Evolutionary conservation across 2,329 filamentous ascomycete genomes (phyloP), one percentile per base, ranked within the genome.

Genomic region (Venturia oleaginea): DNA sequence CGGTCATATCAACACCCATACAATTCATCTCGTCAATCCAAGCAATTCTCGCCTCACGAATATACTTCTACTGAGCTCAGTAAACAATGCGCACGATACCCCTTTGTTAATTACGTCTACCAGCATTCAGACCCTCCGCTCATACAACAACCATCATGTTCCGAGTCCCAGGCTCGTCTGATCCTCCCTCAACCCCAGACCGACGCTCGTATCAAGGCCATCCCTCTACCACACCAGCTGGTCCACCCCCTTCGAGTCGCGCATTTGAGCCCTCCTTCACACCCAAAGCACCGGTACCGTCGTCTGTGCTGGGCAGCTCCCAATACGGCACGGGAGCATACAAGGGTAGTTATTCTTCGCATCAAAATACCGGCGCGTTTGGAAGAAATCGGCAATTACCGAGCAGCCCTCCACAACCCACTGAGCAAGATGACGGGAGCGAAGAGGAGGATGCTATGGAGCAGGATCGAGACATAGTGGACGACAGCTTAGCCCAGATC

Each of bases 141-240:
- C 51, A 19, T 32, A n/a, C 51, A 42, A 10, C 64, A 37, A 30
- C 24, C 46, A 64, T 37, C 19, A 65, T 59, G 48, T 65, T 65
- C 48, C 27, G 13, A 13, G 60, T 61, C 10, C 64, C 64, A 37
- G 63, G 24, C 43, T 64, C 61, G 5, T 65, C 64, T 5, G 42
- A 65, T 43, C 71, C 74, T 40, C 75, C 75, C 55, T 75, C 75
- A 8, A 76, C 74, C 8, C 74, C 74, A 43, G 70, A 71, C 61
- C 70, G 69, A 43, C 68, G 68, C 60, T 70, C 69, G 67, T 67
- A 69, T n/a, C 68, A 68, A 62, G 69, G 68, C 62, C 66, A 70
- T 67, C 76, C 80, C 55, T 85, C 84, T 6, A 84, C 82, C 24
- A 86, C 84, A 19, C 84, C 84, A 62, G 81, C 81, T 59, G 83